Base-by-base conservation (phyloP, 371 early-diverging fungal genomes). In the Phascolomyces articulosus region DNA sequence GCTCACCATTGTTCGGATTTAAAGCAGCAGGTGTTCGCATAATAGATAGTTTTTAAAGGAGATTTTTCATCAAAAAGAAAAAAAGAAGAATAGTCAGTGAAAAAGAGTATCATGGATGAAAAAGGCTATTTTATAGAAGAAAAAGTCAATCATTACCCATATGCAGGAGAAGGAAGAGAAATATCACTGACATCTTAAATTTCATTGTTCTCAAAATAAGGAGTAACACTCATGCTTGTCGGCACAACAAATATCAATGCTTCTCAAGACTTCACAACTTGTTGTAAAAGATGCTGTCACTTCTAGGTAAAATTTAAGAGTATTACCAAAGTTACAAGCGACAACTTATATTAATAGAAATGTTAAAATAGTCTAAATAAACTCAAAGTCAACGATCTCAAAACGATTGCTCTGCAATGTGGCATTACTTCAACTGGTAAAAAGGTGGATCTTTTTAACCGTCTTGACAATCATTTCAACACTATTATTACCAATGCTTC, bases 11-110 rank as follows among this genome's bases (percentile, higher is more conserved):
- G 21, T 71, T 77, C 3, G 78, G 70, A 29, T 74, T 77, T n/a
- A 54, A 3, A 21, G 38, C 61, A 34, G 80, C 80, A 2, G 66
- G 71, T 27, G 80, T 80, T 21, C 73, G 69, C 80, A 75, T 80
- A 21, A 0, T 24, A 16, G 16, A 40, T 13, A 38, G 38, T 9
- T 38, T n/a, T n/a, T n/a, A n/a, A n/a, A n/a, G n/a, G n/a, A n/a
- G n/a, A 44, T 18, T 13, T 4, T 1, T 44, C 18, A 29, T 18
- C 31, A 55, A 56, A 38, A 28, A 55, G 38, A 51, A n/a, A 23
- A 51, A 51, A 23, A 4, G 51, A 51, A 13, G 44, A 44, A 44
- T 0, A 13, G 4, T 16, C 16, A 6, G 34, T 9, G 34, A 44
- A 44, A 44, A 8, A 44, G 16, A 16, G 16, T n/a, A n/a, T n/a